Evolutionary conservation across 345 rosid genomes (phyloP).

Genomic region (Odontarrhena argentea): DNA sequence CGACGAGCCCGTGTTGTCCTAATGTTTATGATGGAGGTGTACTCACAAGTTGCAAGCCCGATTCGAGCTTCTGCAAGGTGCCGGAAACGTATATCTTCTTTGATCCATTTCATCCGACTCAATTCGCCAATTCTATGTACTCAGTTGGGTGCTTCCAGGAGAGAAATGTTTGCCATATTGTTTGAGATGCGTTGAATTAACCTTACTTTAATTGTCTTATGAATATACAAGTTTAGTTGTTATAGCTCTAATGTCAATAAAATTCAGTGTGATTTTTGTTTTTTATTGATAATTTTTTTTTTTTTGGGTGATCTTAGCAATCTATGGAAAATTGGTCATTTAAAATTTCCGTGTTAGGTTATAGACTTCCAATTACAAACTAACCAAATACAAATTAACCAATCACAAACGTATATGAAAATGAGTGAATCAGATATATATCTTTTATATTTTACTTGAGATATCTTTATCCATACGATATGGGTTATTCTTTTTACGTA

Average conservation of each 20-base stretch:
- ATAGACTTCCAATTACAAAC: no score
- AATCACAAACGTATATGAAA: no score
- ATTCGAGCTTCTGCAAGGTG: background rate
- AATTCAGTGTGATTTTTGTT: background rate
- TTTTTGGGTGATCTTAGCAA: background rate
- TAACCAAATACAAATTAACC: no score
- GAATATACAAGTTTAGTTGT: background rate
- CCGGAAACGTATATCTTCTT: slow-evolving; percentile 23
- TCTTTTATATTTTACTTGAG: no score
- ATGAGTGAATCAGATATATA: no score
- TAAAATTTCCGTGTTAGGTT: no score
- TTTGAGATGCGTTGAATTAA: background rate
- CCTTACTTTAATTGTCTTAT: background rate
- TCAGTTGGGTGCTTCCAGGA: slow-evolving; percentile 23
- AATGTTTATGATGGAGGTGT: slow-evolving; percentile 3
- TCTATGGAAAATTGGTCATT: background rate
- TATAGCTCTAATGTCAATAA: background rate
- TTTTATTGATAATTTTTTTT: background rate
- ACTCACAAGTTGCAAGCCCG: slow-evolving; percentile 6
- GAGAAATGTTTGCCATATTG: slow-evolving; percentile 10
- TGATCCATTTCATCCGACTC: slow-evolving; percentile 35
- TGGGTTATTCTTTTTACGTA: no score
- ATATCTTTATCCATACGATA: no score
- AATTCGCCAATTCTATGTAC: slow-evolving; percentile 25
- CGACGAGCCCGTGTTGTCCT: slow-evolving; percentile 29